Evolutionary conservation across 805 yeast species (phyloP), one percentile per base, ranked within the genome.

Genomic region (Diddensiella transvaalensis): DNA sequence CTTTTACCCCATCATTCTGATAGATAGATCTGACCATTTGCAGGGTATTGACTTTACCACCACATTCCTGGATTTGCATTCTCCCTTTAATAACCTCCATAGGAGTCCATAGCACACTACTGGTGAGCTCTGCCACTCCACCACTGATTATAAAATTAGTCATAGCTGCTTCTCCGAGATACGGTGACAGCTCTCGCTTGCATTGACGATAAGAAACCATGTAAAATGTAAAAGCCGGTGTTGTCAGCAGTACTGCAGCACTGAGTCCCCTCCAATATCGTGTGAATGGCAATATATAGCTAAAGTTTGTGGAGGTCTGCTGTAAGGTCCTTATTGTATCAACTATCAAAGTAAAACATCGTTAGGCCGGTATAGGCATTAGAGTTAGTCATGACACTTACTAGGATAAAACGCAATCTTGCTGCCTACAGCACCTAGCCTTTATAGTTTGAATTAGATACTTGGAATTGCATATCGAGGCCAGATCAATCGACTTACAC

Each of bases 1-100:
- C 98, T 47, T 65, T 69, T 40, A 85, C 19, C 2, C 97, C 98
- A 59, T 87, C 96, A 0, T 69, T 65, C 35, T 64, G 65, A 60
- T 73, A 80, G 24, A 91, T 64, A 11, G 47, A 38, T 11, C 50
- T 42, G 18, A 67, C 42, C 13, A 64, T 54, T 33, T 50, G 36
- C 10, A 22, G 3, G 4, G 60, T 54, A 17, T 53, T 32, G 3
- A 38, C 32, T 32, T 38, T 18, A 46, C 22, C 46, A 15, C 17
- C 46, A 26, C 49, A 51, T 29, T 57, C 51, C 19, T 64, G 56
- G 22, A 71, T 61, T 54, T 71, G 75, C 67, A 70, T 61, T 18
- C 74, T 63, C 32, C 74, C 75, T 55, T 72, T 71, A 44, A 71
- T 53, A n/a, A 70, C 73, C 57, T 71, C 75, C 66, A 72, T 70